A percentile compares a stretch with the other conserved stretches of the same genome.
Conservation (phyloP, 179 eudicot genomes). For the Sideroxylon spinosum region DNA sequence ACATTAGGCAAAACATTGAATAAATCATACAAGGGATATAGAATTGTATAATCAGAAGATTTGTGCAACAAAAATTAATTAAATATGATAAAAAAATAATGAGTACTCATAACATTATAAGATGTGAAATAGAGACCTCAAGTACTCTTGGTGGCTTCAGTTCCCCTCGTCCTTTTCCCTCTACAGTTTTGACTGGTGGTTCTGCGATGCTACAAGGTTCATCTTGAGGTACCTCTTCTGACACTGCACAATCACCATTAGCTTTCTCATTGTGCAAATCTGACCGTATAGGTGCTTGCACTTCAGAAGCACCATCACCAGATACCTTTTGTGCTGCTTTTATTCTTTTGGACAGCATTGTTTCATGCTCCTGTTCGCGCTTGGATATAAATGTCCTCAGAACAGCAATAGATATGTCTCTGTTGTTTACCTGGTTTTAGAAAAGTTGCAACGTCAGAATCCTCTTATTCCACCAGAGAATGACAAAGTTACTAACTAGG, state of each 20-base stretch:
- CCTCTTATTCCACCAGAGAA: constrained; percentile 2
- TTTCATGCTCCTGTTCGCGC: constrained; percentile 78
- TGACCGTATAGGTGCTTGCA: constrained; percentile 34
- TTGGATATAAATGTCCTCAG: constrained; percentile 74
- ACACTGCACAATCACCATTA: constrained; percentile 46
- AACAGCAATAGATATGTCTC: constrained; percentile 93
- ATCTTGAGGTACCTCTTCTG: constrained; percentile 41
- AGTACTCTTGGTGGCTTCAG: constrained; percentile 87
- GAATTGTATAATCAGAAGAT: neutral
- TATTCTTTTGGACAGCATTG: constrained; percentile 40
- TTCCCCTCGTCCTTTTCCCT: constrained; percentile 46
- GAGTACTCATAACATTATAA: neutral
- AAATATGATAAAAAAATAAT: neutral
- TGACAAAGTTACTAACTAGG: neutral
- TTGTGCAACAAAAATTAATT: neutral
- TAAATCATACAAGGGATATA: constrained; percentile 3
- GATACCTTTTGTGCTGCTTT: constrained; percentile 38
- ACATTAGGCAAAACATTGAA: constrained; percentile 9
- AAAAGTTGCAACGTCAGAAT: constrained; percentile 13
- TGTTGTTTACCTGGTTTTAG: constrained; percentile 69
- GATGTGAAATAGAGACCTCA: constrained; percentile 48
- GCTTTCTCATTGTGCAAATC: constrained; percentile 27
- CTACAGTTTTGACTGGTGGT: constrained; percentile 33
- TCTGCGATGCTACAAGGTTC: constrained; percentile 39
- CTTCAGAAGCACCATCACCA: constrained; percentile 30